Conservation (phyloP, 2,329 filamentous ascomycete species). For the Cercospora sojina region DNA sequence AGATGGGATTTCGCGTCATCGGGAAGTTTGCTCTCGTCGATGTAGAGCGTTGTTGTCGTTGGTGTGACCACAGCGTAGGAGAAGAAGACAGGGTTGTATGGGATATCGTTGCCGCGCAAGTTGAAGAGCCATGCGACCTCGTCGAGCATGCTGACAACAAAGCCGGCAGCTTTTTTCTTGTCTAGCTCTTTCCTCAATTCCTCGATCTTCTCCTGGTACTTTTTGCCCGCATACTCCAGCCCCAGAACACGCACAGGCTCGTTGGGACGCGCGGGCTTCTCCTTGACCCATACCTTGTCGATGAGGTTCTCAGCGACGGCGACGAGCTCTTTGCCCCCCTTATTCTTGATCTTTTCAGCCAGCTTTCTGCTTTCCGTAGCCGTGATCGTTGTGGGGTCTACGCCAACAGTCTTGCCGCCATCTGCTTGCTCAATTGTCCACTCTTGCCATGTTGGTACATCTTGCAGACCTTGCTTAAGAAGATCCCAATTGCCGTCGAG, state of each 20-base stretch:
- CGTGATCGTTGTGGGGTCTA: slow-evolving; percentile 85
- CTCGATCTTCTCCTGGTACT: slow-evolving; percentile 75
- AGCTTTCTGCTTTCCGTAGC: slow-evolving; percentile 71
- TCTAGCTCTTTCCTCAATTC: slow-evolving; percentile 88
- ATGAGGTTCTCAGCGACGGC: slow-evolving; percentile 79
- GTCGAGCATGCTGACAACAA: slow-evolving; percentile 92
- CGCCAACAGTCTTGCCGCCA: slow-evolving; percentile 81
- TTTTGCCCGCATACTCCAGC: slow-evolving; percentile 75
- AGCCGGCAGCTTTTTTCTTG: slow-evolving; percentile 82
- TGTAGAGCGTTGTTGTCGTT: slow-evolving; percentile 72
- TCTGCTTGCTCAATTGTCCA: slow-evolving; percentile 84
- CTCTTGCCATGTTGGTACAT: slow-evolving; percentile 96
- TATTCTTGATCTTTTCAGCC: slow-evolving; percentile 80
- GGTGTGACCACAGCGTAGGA: slow-evolving; percentile 88
- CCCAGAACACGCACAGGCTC: slow-evolving; percentile 73
- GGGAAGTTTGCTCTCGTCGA: slow-evolving; percentile 76
- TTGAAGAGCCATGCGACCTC: slow-evolving; percentile 99
- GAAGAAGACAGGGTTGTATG: slow-evolving; percentile 98
- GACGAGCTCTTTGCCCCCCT: slow-evolving; percentile 72
- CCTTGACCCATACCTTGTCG: slow-evolving; percentile 81
- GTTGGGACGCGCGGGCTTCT: slow-evolving; percentile 70
- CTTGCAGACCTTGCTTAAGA: slow-evolving; percentile 87
- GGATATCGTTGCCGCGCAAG: slow-evolving; percentile 88
- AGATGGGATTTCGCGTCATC: slow-evolving; percentile 69
- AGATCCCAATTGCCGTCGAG: slow-evolving; percentile 88